Conservation (phyloP, 2,329 filamentous ascomycete genomes). For the Falciphora oryzae region DNA sequence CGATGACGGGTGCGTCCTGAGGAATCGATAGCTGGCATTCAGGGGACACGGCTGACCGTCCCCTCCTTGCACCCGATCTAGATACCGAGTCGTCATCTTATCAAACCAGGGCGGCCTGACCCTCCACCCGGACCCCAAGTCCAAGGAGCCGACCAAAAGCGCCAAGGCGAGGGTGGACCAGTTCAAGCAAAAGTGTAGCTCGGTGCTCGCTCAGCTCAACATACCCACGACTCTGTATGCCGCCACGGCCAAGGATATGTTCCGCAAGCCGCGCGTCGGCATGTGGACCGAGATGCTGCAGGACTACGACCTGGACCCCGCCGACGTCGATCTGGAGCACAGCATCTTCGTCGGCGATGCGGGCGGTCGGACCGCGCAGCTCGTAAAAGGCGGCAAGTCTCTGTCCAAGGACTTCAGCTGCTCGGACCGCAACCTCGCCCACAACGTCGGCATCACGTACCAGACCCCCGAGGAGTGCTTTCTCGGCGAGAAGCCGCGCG, state of each 20-base stretch:
- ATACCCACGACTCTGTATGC: constrained; percentile 79
- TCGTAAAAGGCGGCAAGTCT: constrained; percentile 19
- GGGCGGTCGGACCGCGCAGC: constrained; percentile 48
- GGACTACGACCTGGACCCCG: constrained; percentile 50
- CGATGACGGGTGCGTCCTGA: constrained; percentile 52
- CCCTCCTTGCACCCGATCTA: constrained; percentile 23
- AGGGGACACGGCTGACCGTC: not conserved
- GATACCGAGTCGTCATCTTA: constrained; percentile 71
- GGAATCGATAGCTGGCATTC: not conserved
- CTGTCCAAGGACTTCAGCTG: constrained; percentile 56
- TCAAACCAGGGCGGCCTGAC: constrained; percentile 86
- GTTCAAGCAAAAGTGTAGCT: constrained; percentile 77
- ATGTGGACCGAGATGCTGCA: constrained; percentile 71
- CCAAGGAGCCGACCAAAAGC: constrained; percentile 56
- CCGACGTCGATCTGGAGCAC: constrained; percentile 58
- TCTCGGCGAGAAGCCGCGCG: constrained; percentile 57
- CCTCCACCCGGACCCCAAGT: constrained; percentile 67
- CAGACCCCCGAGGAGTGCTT: constrained; percentile 92
- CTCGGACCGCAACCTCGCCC: constrained; percentile 72
- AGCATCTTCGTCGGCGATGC: constrained; percentile 93
- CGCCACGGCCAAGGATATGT: constrained; percentile 75
- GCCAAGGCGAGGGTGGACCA: constrained; percentile 59
- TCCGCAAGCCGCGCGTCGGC: constrained; percentile 77
- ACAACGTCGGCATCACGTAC: constrained; percentile 76
- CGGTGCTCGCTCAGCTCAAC: constrained; percentile 65